Base-by-base conservation (phyloP, 164 flowering plant genomes). In the Santalum album region DNA sequence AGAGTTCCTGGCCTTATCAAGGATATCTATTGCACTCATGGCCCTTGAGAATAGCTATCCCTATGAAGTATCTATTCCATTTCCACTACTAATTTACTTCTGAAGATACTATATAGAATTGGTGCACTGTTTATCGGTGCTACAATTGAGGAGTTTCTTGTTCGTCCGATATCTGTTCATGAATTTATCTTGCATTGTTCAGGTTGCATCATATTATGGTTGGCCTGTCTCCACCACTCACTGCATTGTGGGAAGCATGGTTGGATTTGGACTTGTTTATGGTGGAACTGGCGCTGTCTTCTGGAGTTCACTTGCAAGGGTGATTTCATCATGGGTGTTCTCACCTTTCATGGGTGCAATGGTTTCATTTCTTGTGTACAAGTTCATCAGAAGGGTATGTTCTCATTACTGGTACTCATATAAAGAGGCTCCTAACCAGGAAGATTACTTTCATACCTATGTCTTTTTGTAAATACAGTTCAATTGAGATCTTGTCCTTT, bases 191-290 rank as follows among this genome's bases (percentile, higher is more conserved):
- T 40, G 16, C 59, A 23, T 32, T 53, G 22, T 49, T 55, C 81
- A 92, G 97, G 88, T 89, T 50, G 96, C 97, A 51, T 92, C 99
- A 3, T 92, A 72, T 55, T 92, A 70, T 55, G 99, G 99, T 26
- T 89, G 80, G 99, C 97, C 99, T 25, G 99, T 94, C 55, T 94
- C 99, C 20, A 94, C 99, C 18, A 94, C 99, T n/a, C 99, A 94
- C 65, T 94, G 97, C 57, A 94, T 94, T 53, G 90, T 94, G 29
- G 99, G 97, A 70, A 80, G 97, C 16, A 94, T 94, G 99, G 97
- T 94, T 46, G 97, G 99, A 50, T 94, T 94, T 69, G 99, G 96
- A 11, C 91, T 89, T 7, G 83, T 66, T 14, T 89, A 87, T 56
- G 97, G 97, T 0, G 97, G 99, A 51, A 56, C 82, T 27, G 90